Evolutionary conservation across 345 rosid genomes (phyloP).

Genomic region (Microcos paniculata): DNA sequence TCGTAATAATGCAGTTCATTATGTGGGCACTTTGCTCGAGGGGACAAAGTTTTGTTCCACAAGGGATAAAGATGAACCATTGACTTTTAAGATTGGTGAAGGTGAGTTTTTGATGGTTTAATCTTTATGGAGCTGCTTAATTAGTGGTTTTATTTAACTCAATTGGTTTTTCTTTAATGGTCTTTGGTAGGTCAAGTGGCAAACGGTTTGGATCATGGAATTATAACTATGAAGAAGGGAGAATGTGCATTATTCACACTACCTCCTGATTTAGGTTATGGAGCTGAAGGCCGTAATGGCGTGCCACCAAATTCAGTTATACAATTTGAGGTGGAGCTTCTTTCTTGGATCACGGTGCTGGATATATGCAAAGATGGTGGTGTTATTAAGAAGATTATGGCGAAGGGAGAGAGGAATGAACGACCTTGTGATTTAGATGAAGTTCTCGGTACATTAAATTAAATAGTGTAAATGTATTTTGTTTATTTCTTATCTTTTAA

Average conservation of each 20-base stretch:
- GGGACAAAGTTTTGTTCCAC: slow-evolving; percentile 51
- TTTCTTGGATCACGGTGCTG: slow-evolving; percentile 56
- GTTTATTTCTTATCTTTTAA: slow-evolving; percentile 7
- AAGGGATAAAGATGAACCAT: slow-evolving; percentile 36
- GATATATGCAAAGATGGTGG: slow-evolving; percentile 58
- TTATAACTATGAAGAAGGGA: slow-evolving; percentile 50
- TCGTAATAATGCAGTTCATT: slow-evolving; percentile 43
- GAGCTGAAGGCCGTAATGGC: slow-evolving; percentile 34
- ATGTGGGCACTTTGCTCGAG: slow-evolving; percentile 49
- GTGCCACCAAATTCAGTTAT: slow-evolving; percentile 47
- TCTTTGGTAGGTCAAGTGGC: slow-evolving; percentile 38
- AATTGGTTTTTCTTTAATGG: slow-evolving; percentile 1
- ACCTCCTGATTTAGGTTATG: slow-evolving; percentile 50
- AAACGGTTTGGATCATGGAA: slow-evolving; percentile 51
- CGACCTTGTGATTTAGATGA: slow-evolving; percentile 58
- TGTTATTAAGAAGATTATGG: slow-evolving; percentile 52
- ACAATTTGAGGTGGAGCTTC: slow-evolving; percentile 52
- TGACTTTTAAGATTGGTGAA: slow-evolving; percentile 45
- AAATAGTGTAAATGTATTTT: not conserved
- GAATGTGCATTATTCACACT: slow-evolving; percentile 57
- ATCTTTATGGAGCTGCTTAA: not conserved
- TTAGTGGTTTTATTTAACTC: not conserved
- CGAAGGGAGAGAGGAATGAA: slow-evolving; percentile 38
- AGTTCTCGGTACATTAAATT: slow-evolving; percentile 47
- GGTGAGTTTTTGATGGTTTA: slow-evolving; percentile 28